Evolutionary conservation across 176 grass and related monocot genomes (phyloP).

Genomic region (Aegilops umbellulata): DNA sequence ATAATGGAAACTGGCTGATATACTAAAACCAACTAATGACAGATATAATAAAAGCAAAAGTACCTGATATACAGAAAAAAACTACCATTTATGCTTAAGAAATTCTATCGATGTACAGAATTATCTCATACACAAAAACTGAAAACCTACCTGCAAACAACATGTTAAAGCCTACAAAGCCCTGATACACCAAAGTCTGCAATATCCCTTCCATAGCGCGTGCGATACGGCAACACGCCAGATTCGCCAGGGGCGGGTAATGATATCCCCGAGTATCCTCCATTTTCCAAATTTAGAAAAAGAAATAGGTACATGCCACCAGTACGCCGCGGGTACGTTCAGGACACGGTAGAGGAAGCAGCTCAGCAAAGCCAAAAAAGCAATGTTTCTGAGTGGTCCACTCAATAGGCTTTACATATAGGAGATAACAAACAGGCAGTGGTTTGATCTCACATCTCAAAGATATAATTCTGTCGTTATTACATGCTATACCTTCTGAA

Average conservation of each 20-base stretch:
- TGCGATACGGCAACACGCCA: too few species aligned
- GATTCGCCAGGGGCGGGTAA: too few species aligned
- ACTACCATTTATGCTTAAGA: background rate
- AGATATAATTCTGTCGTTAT: background rate
- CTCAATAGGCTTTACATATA: background rate
- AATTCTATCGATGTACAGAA: background rate
- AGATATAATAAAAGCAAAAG: background rate
- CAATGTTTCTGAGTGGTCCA: background rate
- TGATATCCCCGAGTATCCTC: fast-evolving
- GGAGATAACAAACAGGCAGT: background rate
- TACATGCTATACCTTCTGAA: background rate
- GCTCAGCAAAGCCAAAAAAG: background rate
- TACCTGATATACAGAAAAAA: background rate
- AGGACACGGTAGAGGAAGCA: background rate
- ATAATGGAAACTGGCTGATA: background rate
- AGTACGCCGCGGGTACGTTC: background rate
- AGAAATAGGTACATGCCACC: too few species aligned
- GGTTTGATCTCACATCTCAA: background rate
- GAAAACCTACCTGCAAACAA: background rate
- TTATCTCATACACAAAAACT: background rate
- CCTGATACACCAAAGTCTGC: too few species aligned
- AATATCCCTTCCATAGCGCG: too few species aligned
- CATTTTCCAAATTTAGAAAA: background rate
- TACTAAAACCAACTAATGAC: background rate
- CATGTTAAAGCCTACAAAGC: background rate